Base-by-base conservation (phyloP, 2,329 filamentous ascomycete species). In the Aspergillus sp. region DNA sequence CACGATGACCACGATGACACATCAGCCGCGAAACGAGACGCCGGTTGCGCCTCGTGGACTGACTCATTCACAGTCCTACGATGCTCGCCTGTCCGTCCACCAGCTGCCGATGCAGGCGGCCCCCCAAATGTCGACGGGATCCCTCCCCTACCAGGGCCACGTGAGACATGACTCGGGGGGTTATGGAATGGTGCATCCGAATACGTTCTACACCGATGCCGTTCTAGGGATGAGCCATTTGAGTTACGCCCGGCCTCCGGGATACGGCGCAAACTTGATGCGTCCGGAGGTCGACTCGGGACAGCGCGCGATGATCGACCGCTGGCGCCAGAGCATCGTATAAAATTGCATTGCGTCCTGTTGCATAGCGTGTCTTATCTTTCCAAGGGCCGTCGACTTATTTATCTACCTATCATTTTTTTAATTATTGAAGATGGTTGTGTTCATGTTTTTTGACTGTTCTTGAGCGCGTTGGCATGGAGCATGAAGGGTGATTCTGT, bases 271-370 rank as follows among this genome's bases (percentile, higher is more conserved):
- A 4, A 66, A 56, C 49, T 60, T 63, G 58, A 62, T 64, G 24
- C 64, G 68, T 52, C 66, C 65, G 24, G 61, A 65, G n/a, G 70
- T 79, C 63, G 75, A 81, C 62, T 69, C 75, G 4, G 72, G 72
- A 49, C 80, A 82, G 62, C 72, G 80, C 49, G 81, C 79, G 53
- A 71, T 80, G 53, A 83, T 85, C 67, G 81, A 85, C 70, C 79
- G 76, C 32, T 85, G 82, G 82, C 76, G 82, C 62, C 74, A 79
- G 57, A 73, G 72, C 51, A 67, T 74, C 49, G 60, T 60, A 32
- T 69, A 60, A 49, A 1, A 11, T 38, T 30, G 26, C 26, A 30
- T 30, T 30, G n/a, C n/a, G 30, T 10, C 4, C 4, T 22, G 22
- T 22, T 22, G 22, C 22, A 22, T 22, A 6, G 22, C 22, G 20